These are phyloP conservation scores for Zygotorulaspora florentina DNA, from an alignment of 805 yeast species.

Conservation along the genomic window DNA sequence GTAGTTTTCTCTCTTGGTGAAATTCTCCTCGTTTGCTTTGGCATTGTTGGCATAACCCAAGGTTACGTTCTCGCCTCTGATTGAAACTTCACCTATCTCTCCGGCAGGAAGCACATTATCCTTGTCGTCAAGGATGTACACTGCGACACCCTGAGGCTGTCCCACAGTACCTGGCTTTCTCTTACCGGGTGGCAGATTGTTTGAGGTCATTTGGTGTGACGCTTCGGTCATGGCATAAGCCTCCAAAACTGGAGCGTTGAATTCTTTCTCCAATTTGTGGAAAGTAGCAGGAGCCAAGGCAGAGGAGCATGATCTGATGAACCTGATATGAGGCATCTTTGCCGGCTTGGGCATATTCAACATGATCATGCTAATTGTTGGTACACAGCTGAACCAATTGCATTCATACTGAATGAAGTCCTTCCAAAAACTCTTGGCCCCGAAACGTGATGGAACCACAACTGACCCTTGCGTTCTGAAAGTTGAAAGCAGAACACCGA, in stretches of 20 bases:
- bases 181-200: conserved; percentile 58
- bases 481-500: conserved; percentile 62
- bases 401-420: conserved; percentile 49
- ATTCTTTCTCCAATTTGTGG: conserved; percentile 49
- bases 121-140: conserved; percentile 50
- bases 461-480: conserved; percentile 56
- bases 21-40: conserved; percentile 65
- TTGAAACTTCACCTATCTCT: conserved; percentile 61
- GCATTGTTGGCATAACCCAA: conserved; percentile 67
- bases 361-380: conserved; percentile 68
- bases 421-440: conserved; percentile 58
- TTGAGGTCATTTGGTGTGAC: conserved; percentile 75
- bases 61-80: conserved; percentile 66
- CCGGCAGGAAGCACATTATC: conserved; percentile 49
- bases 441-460: conserved; percentile 58
- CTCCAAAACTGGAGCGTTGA: conserved; percentile 66
- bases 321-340: conserved; percentile 52
- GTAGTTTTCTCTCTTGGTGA: conserved; percentile 50
- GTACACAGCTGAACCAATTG: conserved; percentile 74
- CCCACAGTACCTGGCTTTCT: conserved; percentile 73
- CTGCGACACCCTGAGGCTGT: conserved; percentile 64
- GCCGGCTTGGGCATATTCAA: conserved; percentile 49
- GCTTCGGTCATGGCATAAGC: conserved; percentile 83
- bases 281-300: conserved; percentile 65
- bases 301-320: conserved; percentile 69